Evolutionary conservation across 106 monocot species (phyloP), one percentile per base, ranked within the genome.

Genomic region (Dioscorea zingiberensis): DNA sequence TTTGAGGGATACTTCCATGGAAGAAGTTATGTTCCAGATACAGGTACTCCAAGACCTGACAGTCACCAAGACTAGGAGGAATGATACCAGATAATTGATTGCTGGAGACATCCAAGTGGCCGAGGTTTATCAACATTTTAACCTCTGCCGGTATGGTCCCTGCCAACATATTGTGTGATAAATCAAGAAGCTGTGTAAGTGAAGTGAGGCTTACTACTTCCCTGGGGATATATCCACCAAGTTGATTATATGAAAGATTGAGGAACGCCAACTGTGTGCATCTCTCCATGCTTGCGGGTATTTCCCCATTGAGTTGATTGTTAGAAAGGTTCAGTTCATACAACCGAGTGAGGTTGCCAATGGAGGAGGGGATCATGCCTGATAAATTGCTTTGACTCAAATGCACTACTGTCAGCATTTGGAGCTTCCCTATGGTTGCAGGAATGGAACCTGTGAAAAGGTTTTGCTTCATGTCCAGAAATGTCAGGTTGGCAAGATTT

Each of bases 41-140:
- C 2, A 55, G 55, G 21, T 21, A 3, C 21, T n/a, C 22, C 18
- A 55, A 22, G n/a, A 55, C 22, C 22, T 2, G 21, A 22, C 18
- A 22, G 2, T 66, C 13, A 58, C 77, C 7, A 71, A 25, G 12
- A 13, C 25, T 55, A 7, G 21, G 2, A 66, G 77, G 66, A 44
- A 77, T 60, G n/a, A 14, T 60, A 17, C 77, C 77, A 0, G 44
- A 44, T 11, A 75, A 65, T 15, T 62, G 49, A 53, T 75, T 75
- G 19, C 21, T 3, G 1, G 47, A 9, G n/a, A 73, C 55, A 8
- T 18, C 7, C 9, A 65, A 27, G 0, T n/a, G 3, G 5, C 23
- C 6, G 21, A 73, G 64, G 7, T 71, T 76, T 45, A 47, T 73
- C 24, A 23, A 73, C 45, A 12, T 24, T 24, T 10, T 24, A 18